Evolutionary conservation across 352 stramenopile species (phyloP).

Genomic region (Elongisporangium undulatum): DNA sequence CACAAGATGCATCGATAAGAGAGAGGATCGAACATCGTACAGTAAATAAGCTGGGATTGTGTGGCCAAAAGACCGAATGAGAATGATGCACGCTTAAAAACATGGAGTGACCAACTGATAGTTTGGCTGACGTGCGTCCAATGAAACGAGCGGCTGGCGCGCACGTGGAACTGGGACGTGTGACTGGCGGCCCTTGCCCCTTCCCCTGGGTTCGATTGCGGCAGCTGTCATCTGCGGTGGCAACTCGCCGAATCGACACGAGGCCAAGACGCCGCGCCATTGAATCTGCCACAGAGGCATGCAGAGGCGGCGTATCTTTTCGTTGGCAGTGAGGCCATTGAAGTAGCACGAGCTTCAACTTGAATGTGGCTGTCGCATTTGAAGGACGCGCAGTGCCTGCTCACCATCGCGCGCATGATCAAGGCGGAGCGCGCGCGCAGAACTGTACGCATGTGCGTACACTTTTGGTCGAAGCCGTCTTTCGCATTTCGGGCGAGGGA

Average conservation of each 20-base stretch:
- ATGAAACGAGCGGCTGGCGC: background rate
- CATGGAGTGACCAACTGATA: background rate
- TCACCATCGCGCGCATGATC: background rate
- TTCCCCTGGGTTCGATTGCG: background rate
- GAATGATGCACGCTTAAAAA: background rate
- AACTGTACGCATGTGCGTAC: background rate
- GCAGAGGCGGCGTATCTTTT: background rate
- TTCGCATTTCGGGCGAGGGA: background rate
- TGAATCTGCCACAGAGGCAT: background rate
- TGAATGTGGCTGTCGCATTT: background rate
- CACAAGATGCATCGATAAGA: slow-evolving; percentile 22
- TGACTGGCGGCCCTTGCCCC: background rate
- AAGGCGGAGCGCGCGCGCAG: background rate
- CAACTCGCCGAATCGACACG: background rate
- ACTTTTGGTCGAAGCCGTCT: background rate
- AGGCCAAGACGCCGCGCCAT: background rate
- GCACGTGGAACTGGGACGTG: background rate
- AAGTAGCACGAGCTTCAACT: background rate
- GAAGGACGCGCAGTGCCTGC: background rate
- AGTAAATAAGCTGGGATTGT: background rate
- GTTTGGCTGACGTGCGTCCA: background rate
- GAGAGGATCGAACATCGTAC: background rate
- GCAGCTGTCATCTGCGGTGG: background rate
- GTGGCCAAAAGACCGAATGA: slow-evolving; percentile 1
- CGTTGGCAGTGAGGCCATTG: background rate